Evolutionary conservation across 1,139 yeast species (phyloP).

Genomic region (Geotrichum restrictum): DNA sequence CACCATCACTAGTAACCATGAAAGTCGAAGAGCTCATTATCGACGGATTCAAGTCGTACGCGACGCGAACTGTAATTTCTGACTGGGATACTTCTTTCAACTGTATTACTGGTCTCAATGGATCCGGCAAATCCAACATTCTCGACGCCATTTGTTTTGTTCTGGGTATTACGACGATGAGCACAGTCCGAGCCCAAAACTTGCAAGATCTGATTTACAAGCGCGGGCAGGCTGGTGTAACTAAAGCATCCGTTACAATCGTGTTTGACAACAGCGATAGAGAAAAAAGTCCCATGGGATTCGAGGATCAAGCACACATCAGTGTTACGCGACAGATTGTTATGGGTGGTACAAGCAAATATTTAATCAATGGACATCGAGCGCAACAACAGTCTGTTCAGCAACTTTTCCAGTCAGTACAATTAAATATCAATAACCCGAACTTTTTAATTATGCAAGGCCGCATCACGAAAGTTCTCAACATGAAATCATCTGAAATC

Average conservation of each 20-base stretch:
- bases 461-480: constrained; percentile 90
- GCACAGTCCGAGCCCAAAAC: constrained; percentile 89
- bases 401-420: constrained; percentile 88
- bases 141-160: constrained; percentile 97
- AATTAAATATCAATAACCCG: constrained; percentile 92
- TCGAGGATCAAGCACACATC: constrained; percentile 72
- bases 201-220: constrained; percentile 92
- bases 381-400: constrained; percentile 94
- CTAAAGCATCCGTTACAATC: constrained; percentile 93
- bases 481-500: constrained; percentile 91
- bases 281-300: constrained; percentile 79
- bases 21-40: constrained; percentile 91
- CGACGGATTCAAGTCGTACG: constrained; percentile 97
- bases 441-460: constrained; percentile 98
- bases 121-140: constrained; percentile 94
- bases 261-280: constrained; percentile 85
- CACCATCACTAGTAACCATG: constrained; percentile 45
- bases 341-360: constrained; percentile 88
- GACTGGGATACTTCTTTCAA: constrained; percentile 96
- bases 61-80: constrained; percentile 91
- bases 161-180: constrained; percentile 91
- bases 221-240: constrained; percentile 96
- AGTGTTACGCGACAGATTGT: constrained; percentile 90
- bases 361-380: constrained; percentile 89
- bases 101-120: constrained; percentile 96